Conservation (phyloP, 1,284 basidiomycete species). For the Tilletiaria anomala region DNA sequence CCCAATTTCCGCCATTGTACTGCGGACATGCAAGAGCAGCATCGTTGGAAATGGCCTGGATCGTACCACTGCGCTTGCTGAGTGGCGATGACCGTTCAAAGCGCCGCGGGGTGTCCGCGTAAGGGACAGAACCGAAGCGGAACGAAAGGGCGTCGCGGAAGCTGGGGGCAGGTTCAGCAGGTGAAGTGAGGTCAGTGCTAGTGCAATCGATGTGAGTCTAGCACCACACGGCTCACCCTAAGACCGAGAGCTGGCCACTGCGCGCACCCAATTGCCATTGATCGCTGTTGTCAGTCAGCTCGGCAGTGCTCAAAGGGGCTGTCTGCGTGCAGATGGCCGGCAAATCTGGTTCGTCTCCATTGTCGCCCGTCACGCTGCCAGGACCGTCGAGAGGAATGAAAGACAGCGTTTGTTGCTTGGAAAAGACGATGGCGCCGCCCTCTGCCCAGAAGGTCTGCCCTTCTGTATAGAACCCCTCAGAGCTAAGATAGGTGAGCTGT, state of each 20-base stretch:
- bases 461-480: no score
- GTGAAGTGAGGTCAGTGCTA: no score
- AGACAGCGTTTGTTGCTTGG: no score
- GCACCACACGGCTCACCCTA: neutral
- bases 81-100: neutral
- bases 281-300: neutral
- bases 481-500: no score
- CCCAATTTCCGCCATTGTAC: neutral
- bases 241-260: neutral
- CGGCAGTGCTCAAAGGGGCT: neutral
- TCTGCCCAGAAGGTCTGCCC: no score
- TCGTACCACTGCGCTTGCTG: no score
- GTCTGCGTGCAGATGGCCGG: conserved; percentile 1
- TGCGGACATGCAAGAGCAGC: conserved; percentile 23
- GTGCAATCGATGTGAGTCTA: neutral
- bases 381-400: no score
- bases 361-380: no score
- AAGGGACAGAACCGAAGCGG: conserved; percentile 1
- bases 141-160: neutral
- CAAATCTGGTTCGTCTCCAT: neutral
- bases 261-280: neutral
- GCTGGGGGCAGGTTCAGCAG: neutral
- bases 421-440: no score
- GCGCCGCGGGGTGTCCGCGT: neutral
- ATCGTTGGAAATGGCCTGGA: no score